These are phyloP conservation scores for Filosporella fistucella DNA, from an alignment of 495 filamentous ascomycete species.

Conservation along the genomic window DNA sequence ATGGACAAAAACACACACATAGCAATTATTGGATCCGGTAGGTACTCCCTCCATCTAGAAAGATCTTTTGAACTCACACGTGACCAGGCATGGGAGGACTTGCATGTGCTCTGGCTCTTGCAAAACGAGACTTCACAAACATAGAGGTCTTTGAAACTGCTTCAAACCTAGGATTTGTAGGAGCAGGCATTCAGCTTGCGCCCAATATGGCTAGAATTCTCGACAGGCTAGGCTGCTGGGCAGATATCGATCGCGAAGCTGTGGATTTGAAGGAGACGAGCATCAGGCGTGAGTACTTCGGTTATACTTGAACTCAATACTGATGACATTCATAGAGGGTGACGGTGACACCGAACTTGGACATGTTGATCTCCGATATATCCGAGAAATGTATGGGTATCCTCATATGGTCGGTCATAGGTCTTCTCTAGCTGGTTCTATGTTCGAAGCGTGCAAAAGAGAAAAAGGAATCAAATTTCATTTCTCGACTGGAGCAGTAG, in stretches of 20 bases:
- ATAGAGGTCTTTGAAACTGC: conserved; percentile 72
- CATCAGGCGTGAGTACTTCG: conserved; percentile 18
- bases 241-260: conserved; percentile 60
- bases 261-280: conserved; percentile 36
- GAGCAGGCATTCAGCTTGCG: conserved; percentile 77
- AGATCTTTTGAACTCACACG: not conserved
- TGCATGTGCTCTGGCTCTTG: conserved; percentile 65
- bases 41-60: not conserved
- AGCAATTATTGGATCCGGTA: conserved; percentile 16
- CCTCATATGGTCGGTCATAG: conserved; percentile 78
- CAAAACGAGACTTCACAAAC: conserved; percentile 65
- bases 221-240: conserved; percentile 64
- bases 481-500: conserved; percentile 52
- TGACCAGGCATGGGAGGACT: conserved; percentile 71
- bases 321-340: conserved; percentile 45
- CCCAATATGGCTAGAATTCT: conserved; percentile 77
- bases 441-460: conserved; percentile 63
- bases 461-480: conserved; percentile 65
- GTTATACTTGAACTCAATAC: not conserved
- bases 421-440: conserved; percentile 60
- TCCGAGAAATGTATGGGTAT: conserved; percentile 63
- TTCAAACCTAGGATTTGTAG: conserved; percentile 72
- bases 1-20: conserved; percentile 18
- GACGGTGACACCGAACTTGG: conserved; percentile 62
- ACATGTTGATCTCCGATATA: conserved; percentile 63